Evolutionary conservation across 805 yeast species (phyloP).

Genomic region (Pichia occidentalis): DNA sequence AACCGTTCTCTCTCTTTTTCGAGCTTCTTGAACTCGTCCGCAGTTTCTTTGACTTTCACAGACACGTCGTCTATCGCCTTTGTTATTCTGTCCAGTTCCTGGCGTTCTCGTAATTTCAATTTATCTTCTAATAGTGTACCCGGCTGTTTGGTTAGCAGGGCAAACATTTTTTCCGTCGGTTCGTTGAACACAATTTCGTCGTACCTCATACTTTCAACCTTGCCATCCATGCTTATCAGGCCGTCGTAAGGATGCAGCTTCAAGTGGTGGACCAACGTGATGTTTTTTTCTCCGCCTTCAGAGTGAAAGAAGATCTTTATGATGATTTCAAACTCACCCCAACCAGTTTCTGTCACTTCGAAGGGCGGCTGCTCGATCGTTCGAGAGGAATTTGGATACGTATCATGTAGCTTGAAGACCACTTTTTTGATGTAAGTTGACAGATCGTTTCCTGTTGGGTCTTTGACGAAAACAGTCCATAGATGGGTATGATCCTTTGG

Average conservation of each 20-base stretch:
- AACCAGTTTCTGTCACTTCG: conserved; percentile 94
- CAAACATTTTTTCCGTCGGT: conserved; percentile 87
- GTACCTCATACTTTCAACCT: conserved; percentile 57
- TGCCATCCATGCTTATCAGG: conserved; percentile 22
- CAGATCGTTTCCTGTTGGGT: conserved; percentile 75
- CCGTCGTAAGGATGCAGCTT: conserved; percentile 81
- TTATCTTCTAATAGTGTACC: conserved; percentile 39
- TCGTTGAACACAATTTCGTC: conserved; percentile 94
- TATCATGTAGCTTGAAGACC: conserved; percentile 91
- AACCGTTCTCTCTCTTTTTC: conserved; percentile 28
- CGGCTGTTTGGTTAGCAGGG: conserved; percentile 63
- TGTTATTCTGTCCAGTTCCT: conserved; percentile 54
- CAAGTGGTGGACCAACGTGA: conserved; percentile 80
- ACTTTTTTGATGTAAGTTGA: conserved; percentile 82
- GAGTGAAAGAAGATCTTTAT: conserved; percentile 79
- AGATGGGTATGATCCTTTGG: conserved; percentile 90
- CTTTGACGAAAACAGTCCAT: conserved; percentile 89
- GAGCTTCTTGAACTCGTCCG: conserved; percentile 23
- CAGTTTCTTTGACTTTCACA: conserved; percentile 21
- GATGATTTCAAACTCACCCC: conserved; percentile 98
- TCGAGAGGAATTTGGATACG: conserved; percentile 82
- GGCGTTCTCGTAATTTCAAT: conserved; percentile 49
- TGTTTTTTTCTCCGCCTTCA: conserved; percentile 84
- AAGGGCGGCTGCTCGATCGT: conserved; percentile 87
- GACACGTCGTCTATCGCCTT: conserved; percentile 28